phyloP scores from a whole-genome alignment of 1,139 yeast genomes.

The Trichomonascaceae sp. region DNA sequence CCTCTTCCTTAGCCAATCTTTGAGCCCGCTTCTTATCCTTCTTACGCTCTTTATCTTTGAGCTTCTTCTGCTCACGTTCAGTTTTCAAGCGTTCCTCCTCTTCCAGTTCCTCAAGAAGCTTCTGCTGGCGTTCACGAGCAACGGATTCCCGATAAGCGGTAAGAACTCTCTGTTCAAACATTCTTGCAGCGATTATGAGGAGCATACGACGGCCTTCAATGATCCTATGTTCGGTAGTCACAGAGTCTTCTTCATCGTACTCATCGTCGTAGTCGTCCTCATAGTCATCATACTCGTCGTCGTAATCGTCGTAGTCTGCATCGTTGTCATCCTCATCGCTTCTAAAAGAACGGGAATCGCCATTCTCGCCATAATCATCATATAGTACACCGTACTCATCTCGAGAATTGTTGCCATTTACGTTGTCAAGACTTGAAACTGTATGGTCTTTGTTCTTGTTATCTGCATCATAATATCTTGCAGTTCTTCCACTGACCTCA shows the following conservation, averaged over 20 bases:
- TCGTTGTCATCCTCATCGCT: constrained; percentile 35
- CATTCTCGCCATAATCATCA: constrained; percentile 22
- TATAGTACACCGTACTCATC: constrained; percentile 31
- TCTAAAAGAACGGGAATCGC: constrained; percentile 26
- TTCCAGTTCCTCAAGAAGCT: constrained; percentile 70
- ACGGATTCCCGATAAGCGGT: constrained; percentile 68
- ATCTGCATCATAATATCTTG: constrained; percentile 34
- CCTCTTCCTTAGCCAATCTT: constrained; percentile 72
- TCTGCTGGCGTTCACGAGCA: constrained; percentile 67
- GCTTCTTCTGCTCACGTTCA: constrained; percentile 66
- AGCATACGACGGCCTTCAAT: constrained; percentile 73
- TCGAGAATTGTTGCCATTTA: constrained; percentile 31
- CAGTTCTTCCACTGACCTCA: constrained; percentile 29
- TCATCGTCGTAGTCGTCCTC: constrained; percentile 28
- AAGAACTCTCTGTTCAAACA: constrained; percentile 65
- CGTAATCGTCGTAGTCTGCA: constrained; percentile 27
- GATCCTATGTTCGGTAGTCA: constrained; percentile 59
- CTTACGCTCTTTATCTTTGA: constrained; percentile 66
- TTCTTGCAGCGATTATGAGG: constrained; percentile 67
- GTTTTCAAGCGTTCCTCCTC: constrained; percentile 65
- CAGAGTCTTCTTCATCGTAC: constrained; percentile 36
- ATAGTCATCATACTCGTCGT: constrained; percentile 26
- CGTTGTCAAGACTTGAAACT: constrained; percentile 29
- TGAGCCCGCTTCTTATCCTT: constrained; percentile 69
- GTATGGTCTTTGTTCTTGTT: constrained; percentile 33